phyloP scores from a whole-genome alignment of 352 stramenopile genomes.

The Peronosclerospora sorghi region DNA sequence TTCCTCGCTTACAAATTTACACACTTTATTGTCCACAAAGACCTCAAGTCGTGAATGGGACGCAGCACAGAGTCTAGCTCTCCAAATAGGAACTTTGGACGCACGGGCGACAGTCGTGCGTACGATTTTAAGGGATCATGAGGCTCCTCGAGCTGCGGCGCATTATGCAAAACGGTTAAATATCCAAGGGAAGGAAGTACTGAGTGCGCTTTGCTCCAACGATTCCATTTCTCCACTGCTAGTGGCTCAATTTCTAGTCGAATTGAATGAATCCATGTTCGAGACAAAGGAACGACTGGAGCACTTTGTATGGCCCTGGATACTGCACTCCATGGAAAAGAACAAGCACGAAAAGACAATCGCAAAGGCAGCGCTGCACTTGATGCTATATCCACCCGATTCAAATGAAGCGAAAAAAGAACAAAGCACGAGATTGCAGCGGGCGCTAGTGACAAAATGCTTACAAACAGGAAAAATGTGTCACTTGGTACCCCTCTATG shows the following conservation, averaged over 20 bases:
- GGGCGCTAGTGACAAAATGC: conserved; percentile 32
- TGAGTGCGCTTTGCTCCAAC: conserved; percentile 8
- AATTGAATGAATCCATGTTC: conserved; percentile 28
- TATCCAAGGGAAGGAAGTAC: conserved; percentile 19
- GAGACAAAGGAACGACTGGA: conserved; percentile 24
- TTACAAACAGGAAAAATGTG: conserved; percentile 25
- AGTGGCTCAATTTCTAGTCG: conserved; percentile 45
- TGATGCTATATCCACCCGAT: conserved; percentile 25
- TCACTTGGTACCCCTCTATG: conserved; percentile 25
- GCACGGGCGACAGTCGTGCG: conserved; percentile 29
- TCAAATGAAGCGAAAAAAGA: conserved; percentile 13
- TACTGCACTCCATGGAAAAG: conserved; percentile 14
- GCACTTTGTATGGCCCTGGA: conserved; percentile 50
- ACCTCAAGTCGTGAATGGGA: conserved; percentile 54
- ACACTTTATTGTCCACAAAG: conserved; percentile 14
- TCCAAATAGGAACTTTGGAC: conserved; percentile 24
- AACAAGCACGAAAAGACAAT: conserved; percentile 8
- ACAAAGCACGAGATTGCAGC: conserved; percentile 27
- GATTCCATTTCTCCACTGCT: conserved; percentile 19
- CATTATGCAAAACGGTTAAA: conserved; percentile 58
- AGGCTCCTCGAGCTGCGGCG: conserved; percentile 37
- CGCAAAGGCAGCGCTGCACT: conserved; percentile 22
- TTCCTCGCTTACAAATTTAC: conserved; percentile 9
- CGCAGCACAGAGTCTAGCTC: conserved; percentile 38
- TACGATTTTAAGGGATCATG: conserved; percentile 25